Evolutionary conservation across 2,329 filamentous ascomycete species (phyloP).

Genomic region (Beauveria varroae): DNA sequence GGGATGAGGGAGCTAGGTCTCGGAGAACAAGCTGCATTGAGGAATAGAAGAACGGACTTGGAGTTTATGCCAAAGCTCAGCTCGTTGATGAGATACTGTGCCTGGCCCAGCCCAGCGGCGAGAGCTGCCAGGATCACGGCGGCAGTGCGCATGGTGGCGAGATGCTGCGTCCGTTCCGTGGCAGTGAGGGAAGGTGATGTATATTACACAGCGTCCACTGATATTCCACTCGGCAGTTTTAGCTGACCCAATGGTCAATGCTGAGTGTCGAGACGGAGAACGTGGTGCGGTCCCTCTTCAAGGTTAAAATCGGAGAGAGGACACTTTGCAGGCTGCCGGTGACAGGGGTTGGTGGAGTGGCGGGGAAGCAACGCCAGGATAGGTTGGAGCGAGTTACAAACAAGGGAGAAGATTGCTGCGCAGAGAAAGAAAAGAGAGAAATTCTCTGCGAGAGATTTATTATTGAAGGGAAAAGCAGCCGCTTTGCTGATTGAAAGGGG

Average conservation of each 20-base stretch:
- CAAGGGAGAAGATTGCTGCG: not conserved
- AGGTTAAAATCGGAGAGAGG: not conserved
- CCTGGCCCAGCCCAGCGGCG: conserved; percentile 43
- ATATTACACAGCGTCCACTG: not conserved
- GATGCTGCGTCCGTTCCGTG: not conserved
- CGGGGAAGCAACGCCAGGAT: not conserved
- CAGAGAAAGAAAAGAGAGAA: not conserved
- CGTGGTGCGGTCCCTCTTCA: not conserved
- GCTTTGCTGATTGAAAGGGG: not conserved
- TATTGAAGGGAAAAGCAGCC: not conserved
- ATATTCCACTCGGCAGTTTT: not conserved
- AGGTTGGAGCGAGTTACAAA: not conserved
- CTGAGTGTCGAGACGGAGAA: not conserved
- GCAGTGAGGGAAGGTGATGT: not conserved
- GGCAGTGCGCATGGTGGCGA: conserved; percentile 3
- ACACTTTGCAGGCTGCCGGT: conserved; percentile 7
- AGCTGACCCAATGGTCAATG: not conserved
- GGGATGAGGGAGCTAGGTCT: not conserved
- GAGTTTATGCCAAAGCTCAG: conserved; percentile 70
- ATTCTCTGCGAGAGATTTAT: not conserved
- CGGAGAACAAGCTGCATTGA: not conserved
- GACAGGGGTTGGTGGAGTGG: not conserved
- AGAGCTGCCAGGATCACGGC: conserved; percentile 19
- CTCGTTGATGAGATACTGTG: conserved; percentile 62
- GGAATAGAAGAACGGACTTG: conserved; percentile 36